These are phyloP conservation scores for Phytopythium mirpurense DNA, from an alignment of 352 stramenopile genomes.

Conservation along the genomic window DNA sequence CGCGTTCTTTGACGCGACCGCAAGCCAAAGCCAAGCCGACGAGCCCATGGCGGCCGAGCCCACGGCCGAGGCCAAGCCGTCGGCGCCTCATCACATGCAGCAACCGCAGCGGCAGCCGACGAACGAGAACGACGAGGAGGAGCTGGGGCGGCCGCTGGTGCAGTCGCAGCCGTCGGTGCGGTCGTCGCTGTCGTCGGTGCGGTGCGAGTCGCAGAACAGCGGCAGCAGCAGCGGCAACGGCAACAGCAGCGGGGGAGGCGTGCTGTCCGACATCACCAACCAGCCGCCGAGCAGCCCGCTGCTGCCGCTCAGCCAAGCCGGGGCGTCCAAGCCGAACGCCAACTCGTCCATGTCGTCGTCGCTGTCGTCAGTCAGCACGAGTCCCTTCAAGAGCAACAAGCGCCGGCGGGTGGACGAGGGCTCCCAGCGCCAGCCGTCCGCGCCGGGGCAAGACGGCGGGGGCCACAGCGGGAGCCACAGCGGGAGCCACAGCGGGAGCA, in stretches of 20 bases:
- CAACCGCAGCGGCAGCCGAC: neutral
- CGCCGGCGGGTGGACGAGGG: conserved; percentile 19
- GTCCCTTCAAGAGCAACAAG: conserved; percentile 27
- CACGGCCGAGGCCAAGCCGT: neutral
- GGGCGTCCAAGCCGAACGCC: neutral
- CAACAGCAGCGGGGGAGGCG: conserved; percentile 10
- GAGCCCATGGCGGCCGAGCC: neutral
- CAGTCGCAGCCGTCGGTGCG: conserved; percentile 2
- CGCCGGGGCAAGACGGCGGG: conserved; percentile 4
- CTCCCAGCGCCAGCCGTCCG: conserved; percentile 7
- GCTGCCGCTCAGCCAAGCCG: neutral
- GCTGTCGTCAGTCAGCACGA: conserved; percentile 1
- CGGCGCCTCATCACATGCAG: neutral
- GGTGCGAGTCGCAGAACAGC: neutral
- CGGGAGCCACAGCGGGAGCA: conserved; percentile 10
- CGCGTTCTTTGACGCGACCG: neutral
- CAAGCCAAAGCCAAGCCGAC: neutral
- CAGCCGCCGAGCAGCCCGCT: conserved; percentile 14
- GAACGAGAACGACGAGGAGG: neutral
- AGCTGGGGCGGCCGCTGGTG: neutral
- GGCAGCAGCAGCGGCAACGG: neutral
- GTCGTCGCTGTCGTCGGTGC: too few relatives aligned
- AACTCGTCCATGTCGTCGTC: neutral
- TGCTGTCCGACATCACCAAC: conserved; percentile 68
- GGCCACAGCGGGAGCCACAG: too few relatives aligned